Percentiles rank a stretch among this genome's conserved stretches.
These are phyloP conservation scores for Singerocomus rubriflavus DNA, from an alignment of 1,284 basidiomycete species.

Conservation along the genomic window DNA sequence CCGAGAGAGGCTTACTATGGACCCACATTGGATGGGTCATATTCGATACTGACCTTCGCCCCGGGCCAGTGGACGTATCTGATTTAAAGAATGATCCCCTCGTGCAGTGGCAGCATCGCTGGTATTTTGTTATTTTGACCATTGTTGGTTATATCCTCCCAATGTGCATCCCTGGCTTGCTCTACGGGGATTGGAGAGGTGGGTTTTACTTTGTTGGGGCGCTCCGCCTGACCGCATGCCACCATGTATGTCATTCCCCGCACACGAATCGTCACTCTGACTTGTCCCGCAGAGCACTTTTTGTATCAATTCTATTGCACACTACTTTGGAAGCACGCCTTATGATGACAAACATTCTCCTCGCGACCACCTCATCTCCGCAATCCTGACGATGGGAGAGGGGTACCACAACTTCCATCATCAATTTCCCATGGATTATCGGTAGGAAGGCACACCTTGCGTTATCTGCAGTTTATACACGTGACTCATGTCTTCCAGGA, in stretches of 20 bases:
- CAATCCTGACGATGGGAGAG: conserved; percentile 85
- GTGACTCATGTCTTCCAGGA: conserved; percentile 18
- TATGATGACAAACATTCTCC: conserved; percentile 86
- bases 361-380: conserved; percentile 82
- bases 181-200: conserved; percentile 83
- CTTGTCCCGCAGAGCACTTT: conserved; percentile 66
- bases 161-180: conserved; percentile 68
- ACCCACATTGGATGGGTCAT: conserved; percentile 92
- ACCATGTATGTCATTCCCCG: conserved; percentile 63
- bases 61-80: conserved; percentile 78
- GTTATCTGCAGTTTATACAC: conserved; percentile 1
- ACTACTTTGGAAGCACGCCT: conserved; percentile 80
- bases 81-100: conserved; percentile 75
- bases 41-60: conserved; percentile 73
- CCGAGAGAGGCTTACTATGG: conserved; percentile 78
- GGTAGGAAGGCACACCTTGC: conserved; percentile 17
- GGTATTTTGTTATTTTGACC: conserved; percentile 65
- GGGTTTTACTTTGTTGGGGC: conserved; percentile 77
- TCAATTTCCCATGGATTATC: conserved; percentile 68
- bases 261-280: conserved; percentile 7
- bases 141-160: conserved; percentile 75
- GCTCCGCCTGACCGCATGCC: conserved; percentile 64
- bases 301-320: conserved; percentile 89
- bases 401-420: conserved; percentile 94
- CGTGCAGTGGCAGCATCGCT: conserved; percentile 81